phyloP scores from a whole-genome alignment of 2,329 filamentous ascomycete genomes.

The Cladophialophora bantiana region DNA sequence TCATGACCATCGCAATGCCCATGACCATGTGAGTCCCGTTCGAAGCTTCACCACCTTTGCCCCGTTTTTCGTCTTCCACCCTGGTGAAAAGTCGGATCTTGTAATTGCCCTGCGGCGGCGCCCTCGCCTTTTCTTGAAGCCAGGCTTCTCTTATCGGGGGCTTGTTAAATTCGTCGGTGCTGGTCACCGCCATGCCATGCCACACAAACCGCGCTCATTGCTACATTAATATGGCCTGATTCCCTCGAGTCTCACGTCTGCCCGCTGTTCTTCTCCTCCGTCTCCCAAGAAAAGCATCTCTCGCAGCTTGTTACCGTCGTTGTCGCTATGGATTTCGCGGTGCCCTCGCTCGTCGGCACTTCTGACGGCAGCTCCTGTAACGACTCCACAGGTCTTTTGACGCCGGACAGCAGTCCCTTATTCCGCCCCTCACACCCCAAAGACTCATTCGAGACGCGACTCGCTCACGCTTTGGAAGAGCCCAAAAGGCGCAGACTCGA shows the following conservation, averaged over 20 bases:
- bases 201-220: background rate
- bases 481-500: constrained; percentile 16
- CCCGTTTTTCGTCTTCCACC: constrained; percentile 9
- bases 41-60: constrained; percentile 9
- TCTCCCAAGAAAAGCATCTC: background rate
- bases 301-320: background rate
- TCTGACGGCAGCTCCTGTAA: constrained; percentile 30
- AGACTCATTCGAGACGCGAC: constrained; percentile 24
- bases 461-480: constrained; percentile 26
- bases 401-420: constrained; percentile 28
- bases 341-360: constrained; percentile 30
- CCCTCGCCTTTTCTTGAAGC: background rate
- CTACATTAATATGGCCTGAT: constrained; percentile 10
- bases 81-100: constrained; percentile 2
- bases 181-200: constrained; percentile 9
- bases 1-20: constrained; percentile 5
- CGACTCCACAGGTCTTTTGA: constrained; percentile 28
- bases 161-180: constrained; percentile 6
- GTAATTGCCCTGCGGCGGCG: constrained; percentile 3
- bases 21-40: constrained; percentile 21
- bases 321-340: constrained; percentile 24
- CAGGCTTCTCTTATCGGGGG: constrained; percentile 12
- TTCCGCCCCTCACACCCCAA: constrained; percentile 29
- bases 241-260: background rate
- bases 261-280: background rate